Conservation (phyloP, 257 asterid genomes). For the Fraxinus quadrangulata region DNA sequence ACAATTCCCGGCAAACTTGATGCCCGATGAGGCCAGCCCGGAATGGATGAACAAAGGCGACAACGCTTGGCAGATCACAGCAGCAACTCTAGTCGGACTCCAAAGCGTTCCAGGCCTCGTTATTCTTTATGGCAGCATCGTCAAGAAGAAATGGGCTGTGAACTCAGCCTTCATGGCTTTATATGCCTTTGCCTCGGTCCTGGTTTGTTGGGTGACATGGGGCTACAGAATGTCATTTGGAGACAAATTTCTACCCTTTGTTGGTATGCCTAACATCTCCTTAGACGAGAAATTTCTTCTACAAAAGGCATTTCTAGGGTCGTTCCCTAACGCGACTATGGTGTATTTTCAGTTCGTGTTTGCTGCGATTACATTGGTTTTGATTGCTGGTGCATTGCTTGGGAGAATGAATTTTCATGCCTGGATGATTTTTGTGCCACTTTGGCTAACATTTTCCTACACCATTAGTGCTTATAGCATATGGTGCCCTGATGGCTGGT, state of each 20-base stretch:
- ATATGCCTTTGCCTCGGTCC: slow-evolving; percentile 71
- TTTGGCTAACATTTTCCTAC: slow-evolving; percentile 78
- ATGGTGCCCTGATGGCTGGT: slow-evolving; percentile 75
- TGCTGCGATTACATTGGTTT: slow-evolving; percentile 70
- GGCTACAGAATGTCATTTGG: slow-evolving; percentile 73
- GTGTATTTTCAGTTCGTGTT: slow-evolving; percentile 77
- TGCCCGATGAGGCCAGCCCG: slow-evolving; percentile 44
- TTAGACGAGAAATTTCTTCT: slow-evolving; percentile 50
- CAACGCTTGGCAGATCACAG: slow-evolving; percentile 75
- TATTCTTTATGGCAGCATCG: slow-evolving; percentile 74
- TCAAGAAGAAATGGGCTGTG: slow-evolving; percentile 87
- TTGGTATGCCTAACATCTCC: slow-evolving; percentile 48
- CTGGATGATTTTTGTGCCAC: slow-evolving; percentile 82
- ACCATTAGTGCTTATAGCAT: slow-evolving; percentile 64
- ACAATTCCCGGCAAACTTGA: slow-evolving; percentile 40
- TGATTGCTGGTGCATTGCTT: slow-evolving; percentile 68
- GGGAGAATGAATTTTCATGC: slow-evolving; percentile 79
- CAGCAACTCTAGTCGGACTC: slow-evolving; percentile 72
- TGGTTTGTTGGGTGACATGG: slow-evolving; percentile 83
- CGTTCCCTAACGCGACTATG: slow-evolving; percentile 68
- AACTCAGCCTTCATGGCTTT: slow-evolving; percentile 86
- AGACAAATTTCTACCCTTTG: slow-evolving; percentile 39
- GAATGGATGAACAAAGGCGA: slow-evolving; percentile 73
- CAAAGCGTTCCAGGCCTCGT: slow-evolving; percentile 71
- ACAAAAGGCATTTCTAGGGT: slow-evolving; percentile 37